Base-by-base conservation (phyloP, 192 early-diverging fungal genomes). In the Pilobolus umbonatus region DNA sequence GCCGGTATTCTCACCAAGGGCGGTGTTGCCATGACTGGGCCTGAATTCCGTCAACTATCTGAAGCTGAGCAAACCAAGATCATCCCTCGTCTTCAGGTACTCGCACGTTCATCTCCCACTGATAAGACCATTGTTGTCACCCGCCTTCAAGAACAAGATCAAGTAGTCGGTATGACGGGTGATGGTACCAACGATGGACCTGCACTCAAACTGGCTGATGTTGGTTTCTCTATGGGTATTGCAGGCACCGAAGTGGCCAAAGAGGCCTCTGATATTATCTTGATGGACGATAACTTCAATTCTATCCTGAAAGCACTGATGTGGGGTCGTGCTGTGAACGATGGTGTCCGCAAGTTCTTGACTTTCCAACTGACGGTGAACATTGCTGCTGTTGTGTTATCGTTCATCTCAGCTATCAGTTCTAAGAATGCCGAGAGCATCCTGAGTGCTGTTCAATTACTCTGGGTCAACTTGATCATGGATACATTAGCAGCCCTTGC, bases 381-480 rank as follows among this genome's bases (percentile, higher is more conserved):
- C 69, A 85, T 90, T 57, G 80, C 87, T 5, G 88, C 88, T 21
- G 88, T 90, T 24, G 60, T 82, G 8, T 68, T 90, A 35, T 85
- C 88, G 5, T 86, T 90, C 38, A 73, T 81, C 45, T 82, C 80
- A 35, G 77, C 87, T 5, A 75, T 88, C 28, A 60, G 67, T 28
- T 87, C 87, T 40, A 71, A 85, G 11, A 75, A 78, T 15, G 81
- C 83, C 61, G 76, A 85, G 45, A 86, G 87, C 4, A 84, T 89
- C 17, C 77, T 97, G 58, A 88, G 87, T 19, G 91, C 92, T 10
- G 86, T 95, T 45, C 94, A 96, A 72, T 75, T 96, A 67, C 81
- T 96, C 52, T 96, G 91, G 90, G 84, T 96, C 34, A 96, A 95
- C 73, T 74, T 96, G 75, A 93, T 95, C 65, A 94, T 93, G 91